Evolutionary conservation across 805 yeast genomes (phyloP), one percentile per base, ranked within the genome.

Genomic region (Peterozyma xylosa): DNA sequence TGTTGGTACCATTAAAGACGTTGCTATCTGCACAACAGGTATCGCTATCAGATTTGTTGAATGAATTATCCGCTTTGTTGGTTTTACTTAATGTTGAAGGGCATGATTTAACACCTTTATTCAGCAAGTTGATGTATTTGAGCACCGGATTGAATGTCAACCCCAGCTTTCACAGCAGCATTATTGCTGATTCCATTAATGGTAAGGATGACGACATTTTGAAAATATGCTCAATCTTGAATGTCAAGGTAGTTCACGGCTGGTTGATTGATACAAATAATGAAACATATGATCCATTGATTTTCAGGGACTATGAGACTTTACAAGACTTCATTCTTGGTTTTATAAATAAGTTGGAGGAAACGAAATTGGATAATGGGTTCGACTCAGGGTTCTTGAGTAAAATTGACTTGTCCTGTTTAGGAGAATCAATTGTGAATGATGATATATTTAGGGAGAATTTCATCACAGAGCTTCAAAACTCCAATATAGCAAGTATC

Each of bases 61-160:
- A 73, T 35, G 67, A 65, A 11, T 57, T 85, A 44, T 82, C 82
- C 2, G 74, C 74, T 37, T 43, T 68, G 41, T 50, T 70, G 35
- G 52, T 71, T 32, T 47, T 70, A 5, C 47, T 66, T 16, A 60
- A 60, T 41, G 45, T 51, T 1, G 48, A 49, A 27, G 54, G 54
- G 16, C 42, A 56, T 4, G 72, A 69, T 35, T 56, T 66, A 14
- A 64, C 67, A 36, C 59, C 64, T 17, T 66, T 84, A 11, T 62
- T 84, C 39, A 67, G 74, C 32, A 56, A 71, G 30, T 63, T 88
- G 35, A 95, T 95, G 0, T 64, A 68, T 16, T 60, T 88, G 32
- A 80, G 80, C 48, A 70, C 80, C 2, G 96, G 96, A 0, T 67
- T 88, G 39, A 74, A 74, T 39, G 78, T 88, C 11, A 80, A 88